Evolutionary conservation across 2,329 filamentous ascomycete genomes (phyloP).

Genomic region (Diaporthe capsici): DNA sequence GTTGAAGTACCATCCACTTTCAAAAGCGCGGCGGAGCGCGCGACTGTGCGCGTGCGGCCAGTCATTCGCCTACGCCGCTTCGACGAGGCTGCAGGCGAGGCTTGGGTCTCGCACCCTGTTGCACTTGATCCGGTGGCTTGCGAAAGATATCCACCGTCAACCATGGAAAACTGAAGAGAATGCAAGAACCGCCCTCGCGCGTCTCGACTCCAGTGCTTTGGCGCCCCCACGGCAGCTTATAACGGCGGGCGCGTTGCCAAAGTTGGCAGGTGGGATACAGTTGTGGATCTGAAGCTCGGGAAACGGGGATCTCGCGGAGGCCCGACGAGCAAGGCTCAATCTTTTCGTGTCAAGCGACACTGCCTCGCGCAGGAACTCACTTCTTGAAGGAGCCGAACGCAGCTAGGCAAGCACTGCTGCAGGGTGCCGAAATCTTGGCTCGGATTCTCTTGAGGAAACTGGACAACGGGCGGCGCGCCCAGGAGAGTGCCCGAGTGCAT

Average conservation of each 20-base stretch:
- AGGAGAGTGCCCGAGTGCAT: neutral
- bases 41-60: conserved; percentile 6
- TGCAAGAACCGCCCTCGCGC: neutral
- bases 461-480: neutral
- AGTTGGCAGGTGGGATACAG: conserved; percentile 32
- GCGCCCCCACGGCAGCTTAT: conserved; percentile 15
- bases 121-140: conserved; percentile 6
- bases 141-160: neutral
- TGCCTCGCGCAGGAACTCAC: neutral
- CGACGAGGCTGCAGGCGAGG: conserved; percentile 38
- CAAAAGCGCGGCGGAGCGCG: conserved; percentile 16
- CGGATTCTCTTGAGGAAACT: neutral
- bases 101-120: conserved; percentile 16
- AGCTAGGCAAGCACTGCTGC: neutral
- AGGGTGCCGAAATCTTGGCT: conserved; percentile 26
- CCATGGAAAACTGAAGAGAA: neutral
- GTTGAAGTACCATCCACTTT: neutral
- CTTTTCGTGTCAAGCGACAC: conserved; percentile 19
- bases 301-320: conserved; percentile 23
- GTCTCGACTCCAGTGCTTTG: neutral
- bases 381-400: neutral
- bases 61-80: conserved; percentile 19
- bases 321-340: conserved; percentile 24
- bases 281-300: conserved; percentile 33
- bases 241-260: conserved; percentile 19